Conservation (phyloP, 768 basidiomycete species). For the Xerocomellus intermedius region DNA sequence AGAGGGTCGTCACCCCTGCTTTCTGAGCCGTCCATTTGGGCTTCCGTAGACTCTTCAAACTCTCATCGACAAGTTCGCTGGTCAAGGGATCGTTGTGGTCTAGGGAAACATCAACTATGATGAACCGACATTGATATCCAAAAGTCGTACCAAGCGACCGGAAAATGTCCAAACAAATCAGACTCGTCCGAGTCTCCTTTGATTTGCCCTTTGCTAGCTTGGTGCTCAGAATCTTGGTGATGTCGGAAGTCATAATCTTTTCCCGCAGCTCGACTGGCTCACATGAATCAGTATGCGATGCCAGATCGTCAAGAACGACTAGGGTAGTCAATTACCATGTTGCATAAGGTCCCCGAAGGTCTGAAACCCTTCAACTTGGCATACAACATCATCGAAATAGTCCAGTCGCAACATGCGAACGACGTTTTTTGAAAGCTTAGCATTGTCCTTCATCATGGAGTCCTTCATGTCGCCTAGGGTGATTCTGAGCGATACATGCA, state of each 20-base stretch:
- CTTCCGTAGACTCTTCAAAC: too few relatives aligned
- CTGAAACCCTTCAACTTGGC: constrained; percentile 19
- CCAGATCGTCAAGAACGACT: background rate
- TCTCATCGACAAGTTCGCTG: too few relatives aligned
- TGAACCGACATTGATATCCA: too few relatives aligned
- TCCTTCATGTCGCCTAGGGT: constrained; percentile 12
- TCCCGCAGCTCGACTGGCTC: constrained; percentile 8
- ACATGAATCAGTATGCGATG: background rate
- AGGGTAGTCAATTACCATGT: constrained; percentile 10
- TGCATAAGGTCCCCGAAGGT: constrained; percentile 19
- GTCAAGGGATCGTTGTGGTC: too few relatives aligned
- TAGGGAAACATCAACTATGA: too few relatives aligned
- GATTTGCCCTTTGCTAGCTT: constrained; percentile 4
- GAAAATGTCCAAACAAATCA: too few relatives aligned
- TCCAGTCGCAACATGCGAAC: constrained; percentile 19
- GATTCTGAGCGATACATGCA: background rate
- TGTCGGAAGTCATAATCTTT: constrained; percentile 4
- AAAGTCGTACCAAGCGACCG: too few relatives aligned
- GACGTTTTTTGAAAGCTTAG: constrained; percentile 8
- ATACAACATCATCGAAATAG: constrained; percentile 6
- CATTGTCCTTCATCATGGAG: background rate
- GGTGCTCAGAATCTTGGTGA: constrained; percentile 8
- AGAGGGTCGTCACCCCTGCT: too few relatives aligned
- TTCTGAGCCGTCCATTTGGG: too few relatives aligned
- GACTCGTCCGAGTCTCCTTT: too few relatives aligned